These are phyloP conservation scores for Apiospora pterosperma DNA, from an alignment of 2,329 filamentous ascomycete genomes.

Conservation along the genomic window DNA sequence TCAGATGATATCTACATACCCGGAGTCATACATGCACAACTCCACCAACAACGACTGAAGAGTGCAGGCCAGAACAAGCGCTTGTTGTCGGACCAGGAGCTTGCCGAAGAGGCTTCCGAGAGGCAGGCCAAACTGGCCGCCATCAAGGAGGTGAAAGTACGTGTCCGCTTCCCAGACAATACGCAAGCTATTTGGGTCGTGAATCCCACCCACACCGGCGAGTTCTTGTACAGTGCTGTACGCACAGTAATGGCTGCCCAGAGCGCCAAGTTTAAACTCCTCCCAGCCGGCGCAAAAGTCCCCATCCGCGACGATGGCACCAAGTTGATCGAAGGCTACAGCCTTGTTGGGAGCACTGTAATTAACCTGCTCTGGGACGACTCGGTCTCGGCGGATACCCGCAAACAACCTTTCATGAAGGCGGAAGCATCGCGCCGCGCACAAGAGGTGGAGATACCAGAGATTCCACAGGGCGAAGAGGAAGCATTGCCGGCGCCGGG, in stretches of 20 bases:
- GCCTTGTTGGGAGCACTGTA: constrained; percentile 67
- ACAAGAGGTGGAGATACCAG: constrained; percentile 62
- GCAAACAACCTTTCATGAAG: constrained; percentile 58
- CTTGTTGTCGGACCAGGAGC: constrained; percentile 77
- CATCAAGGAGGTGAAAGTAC: constrained; percentile 68
- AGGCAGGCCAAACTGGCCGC: constrained; percentile 63
- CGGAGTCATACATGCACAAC: constrained; percentile 71
- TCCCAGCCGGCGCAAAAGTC: constrained; percentile 54
- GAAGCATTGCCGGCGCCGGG: constrained; percentile 35
- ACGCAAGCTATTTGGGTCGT: constrained; percentile 73
- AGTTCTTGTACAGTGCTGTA: constrained; percentile 72
- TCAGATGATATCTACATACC: constrained; percentile 75
- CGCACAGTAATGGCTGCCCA: constrained; percentile 64
- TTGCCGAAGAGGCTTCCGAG: constrained; percentile 65
- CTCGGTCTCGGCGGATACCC: constrained; percentile 51
- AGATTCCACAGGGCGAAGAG: constrained; percentile 39
- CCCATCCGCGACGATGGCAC: constrained; percentile 45
- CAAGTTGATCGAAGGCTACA: constrained; percentile 68
- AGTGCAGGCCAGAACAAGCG: constrained; percentile 67
- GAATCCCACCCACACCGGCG: constrained; percentile 63
- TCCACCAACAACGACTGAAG: constrained; percentile 67
- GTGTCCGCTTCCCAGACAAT: constrained; percentile 85
- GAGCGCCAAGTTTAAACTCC: constrained; percentile 68
- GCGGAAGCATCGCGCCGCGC: constrained; percentile 57
- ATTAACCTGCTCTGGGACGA: constrained; percentile 76